Evolutionary conservation across 345 rosid species (phyloP), one percentile per base, ranked within the genome.

Genomic region (Syzygium aromaticum): DNA sequence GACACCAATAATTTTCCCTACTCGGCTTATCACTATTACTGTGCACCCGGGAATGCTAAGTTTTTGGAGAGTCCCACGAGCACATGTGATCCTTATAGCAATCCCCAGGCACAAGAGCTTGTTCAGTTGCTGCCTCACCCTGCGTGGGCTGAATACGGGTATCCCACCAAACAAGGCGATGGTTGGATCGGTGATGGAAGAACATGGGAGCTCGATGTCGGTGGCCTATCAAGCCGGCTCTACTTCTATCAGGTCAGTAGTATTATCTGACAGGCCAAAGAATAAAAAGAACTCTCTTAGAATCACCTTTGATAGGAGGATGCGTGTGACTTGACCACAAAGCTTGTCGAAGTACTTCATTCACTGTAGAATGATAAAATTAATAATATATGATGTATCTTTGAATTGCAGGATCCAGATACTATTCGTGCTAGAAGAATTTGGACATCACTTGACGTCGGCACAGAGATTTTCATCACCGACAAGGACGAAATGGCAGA

Each of bases 141-240:
- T 21, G 91, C 92, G 51, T 95, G 98, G 97, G 95, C 90, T 22
- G 93, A 88, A 56, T 94, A 94, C 84, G 97, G 97, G 11, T 95
- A 93, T 86, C 97, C 98, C 11, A 94, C 94, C 27, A 88, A 90
- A 85, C 54, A 88, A 85, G 96, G 96, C 13, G 94, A 94, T 51
- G 98, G 98, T 83, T 94, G 97, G 96, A 88, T 90, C 27, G 96
- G 96, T 53, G 93, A 94, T 86, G 90, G 91, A 25, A 94, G 92
- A 89, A 92, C 96, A 3, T 95, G 98, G 97, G 94, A 94, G 83
- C 98, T 94, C 40, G 92, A 95, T 59, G 95, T 93, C 40, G 98
- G 95, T 84, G 95, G 92, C 30, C 86, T 95, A 83, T 91, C 98
- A 17, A 93, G 91, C 85, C 92, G 90, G 51, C 95, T 95, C 84